Base-by-base conservation (phyloP, 495 filamentous ascomycete species). In the Lichenothelia convexa region DNA sequence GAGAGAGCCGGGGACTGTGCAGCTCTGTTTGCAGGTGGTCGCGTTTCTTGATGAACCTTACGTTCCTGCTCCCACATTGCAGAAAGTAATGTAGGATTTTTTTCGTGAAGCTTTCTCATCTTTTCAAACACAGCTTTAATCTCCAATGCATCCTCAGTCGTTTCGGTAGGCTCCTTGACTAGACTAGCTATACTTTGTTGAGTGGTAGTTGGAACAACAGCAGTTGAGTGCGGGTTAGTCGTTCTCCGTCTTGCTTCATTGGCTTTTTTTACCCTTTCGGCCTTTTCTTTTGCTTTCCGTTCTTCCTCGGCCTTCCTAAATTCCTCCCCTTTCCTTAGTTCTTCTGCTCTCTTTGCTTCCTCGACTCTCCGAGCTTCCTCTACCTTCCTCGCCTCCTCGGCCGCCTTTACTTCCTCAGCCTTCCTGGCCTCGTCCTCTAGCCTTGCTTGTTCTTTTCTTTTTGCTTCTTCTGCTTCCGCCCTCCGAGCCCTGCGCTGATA, bases 11-110 rank as follows among this genome's bases (percentile, higher is more conserved):
- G 26, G 15, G 36, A 13, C 31, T 24, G 13, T 9, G 34, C 17
- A 27, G 39, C 8, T 6, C 8, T 18, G 7, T 17, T 1, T 16
- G 13, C 7, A 7, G 32, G 1, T 7, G 17, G 8, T 16, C 18
- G 9, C 8, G 4, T 36, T 3, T 17, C 21, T 23, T 16, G 11
- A 32, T 54, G 44, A 18, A 43, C 37, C 21, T 33, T 43, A 9
- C 56, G 35, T 35, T 60, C 56, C 42, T 57, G 43, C 26, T 56
- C 52, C 56, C 56, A 60, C 12, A 60, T 49, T 21, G 48, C 46
- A 2, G 55, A 49, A 8, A 60, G 42, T 21, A 60, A 42, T 8
- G 44, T 44, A 1, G 57, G 57, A 38, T 58, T 49, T 37, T 54
- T 54, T 15, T 40, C 39, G 32, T 59, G 57, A 23, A 56, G 43